A percentile compares a stretch with the other conserved stretches of the same genome.
phyloP scores from a whole-genome alignment of 768 basidiomycete species.

The Russula virescens region DNA sequence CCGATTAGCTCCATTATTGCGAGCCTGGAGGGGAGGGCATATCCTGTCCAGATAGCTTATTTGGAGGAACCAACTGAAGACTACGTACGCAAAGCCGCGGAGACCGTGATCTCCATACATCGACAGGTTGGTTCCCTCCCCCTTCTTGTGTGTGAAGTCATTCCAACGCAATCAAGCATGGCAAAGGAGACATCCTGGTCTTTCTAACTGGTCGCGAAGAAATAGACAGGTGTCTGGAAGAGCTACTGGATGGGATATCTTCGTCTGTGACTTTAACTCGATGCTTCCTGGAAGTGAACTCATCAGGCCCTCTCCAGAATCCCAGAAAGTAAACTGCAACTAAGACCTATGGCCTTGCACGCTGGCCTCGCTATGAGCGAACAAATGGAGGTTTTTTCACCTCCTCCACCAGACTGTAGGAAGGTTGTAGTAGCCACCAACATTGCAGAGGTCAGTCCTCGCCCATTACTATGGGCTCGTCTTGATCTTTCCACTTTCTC shows the following conservation, averaged over 20 bases:
- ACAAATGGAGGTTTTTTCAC: slow-evolving; percentile 80
- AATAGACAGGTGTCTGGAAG: slow-evolving; percentile 83
- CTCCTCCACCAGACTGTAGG: slow-evolving; percentile 64
- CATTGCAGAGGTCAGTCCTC: slow-evolving; percentile 72
- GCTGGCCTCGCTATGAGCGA: slow-evolving; percentile 86
- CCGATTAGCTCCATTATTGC: slow-evolving; percentile 74
- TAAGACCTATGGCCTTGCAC: slow-evolving; percentile 74
- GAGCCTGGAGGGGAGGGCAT: slow-evolving; percentile 90
- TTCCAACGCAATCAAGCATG: slow-evolving; percentile 46
- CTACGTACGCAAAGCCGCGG: slow-evolving; percentile 76
- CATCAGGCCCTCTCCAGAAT: slow-evolving; percentile 33
- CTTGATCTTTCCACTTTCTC: background rate
- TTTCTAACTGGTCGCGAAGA: slow-evolving; percentile 96
- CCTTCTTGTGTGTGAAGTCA: background rate
- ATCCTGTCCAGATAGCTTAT: slow-evolving; percentile 92
- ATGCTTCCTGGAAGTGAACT: slow-evolving; percentile 3
- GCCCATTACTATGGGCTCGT: background rate
- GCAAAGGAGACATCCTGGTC: slow-evolving; percentile 82
- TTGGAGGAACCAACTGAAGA: slow-evolving; percentile 70
- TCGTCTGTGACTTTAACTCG: slow-evolving; percentile 16
- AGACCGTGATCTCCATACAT: slow-evolving; percentile 79
- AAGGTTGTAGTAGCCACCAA: slow-evolving; percentile 94
- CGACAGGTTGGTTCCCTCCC: slow-evolving; percentile 46
- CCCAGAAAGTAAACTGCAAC: slow-evolving; percentile 47
- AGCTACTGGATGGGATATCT: slow-evolving; percentile 57